Base-by-base conservation (phyloP, 2,329 filamentous ascomycete species). In the Colletotrichum horii region DNA sequence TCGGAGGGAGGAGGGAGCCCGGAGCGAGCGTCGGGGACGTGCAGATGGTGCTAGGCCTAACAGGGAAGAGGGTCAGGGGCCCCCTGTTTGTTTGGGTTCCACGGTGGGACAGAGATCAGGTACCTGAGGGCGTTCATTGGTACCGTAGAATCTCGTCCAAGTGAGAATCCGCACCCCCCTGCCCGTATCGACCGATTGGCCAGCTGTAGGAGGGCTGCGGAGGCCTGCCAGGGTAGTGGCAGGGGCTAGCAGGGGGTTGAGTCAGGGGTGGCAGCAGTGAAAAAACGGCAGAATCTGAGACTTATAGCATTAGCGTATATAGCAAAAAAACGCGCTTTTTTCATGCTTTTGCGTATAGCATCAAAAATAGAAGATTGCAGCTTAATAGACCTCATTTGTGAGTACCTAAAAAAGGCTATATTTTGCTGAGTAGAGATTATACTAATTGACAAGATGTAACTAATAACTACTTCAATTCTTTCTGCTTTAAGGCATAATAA, bases 91-190 rank as follows among this genome's bases (percentile, higher is more conserved):
- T 43, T 38, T 38, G 34, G 68, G 62, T n/a, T 62, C 72, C 72
- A 62, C 68, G 6, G 19, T 3, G 8, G 24, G 38, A 73, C 48
- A 73, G n/a, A 22, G 43, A 52, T 52, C 43, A 52, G 73, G 73
- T 73, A 75, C 73, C 34, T 52, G 43, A 30, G 32, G 19, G n/a
- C n/a, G 62, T 28, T 67, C 16, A 75, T 75, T 75, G 73, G 67
- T n/a, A n/a, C n/a, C n/a, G n/a, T n/a, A n/a, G n/a, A n/a, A n/a
- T n/a, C n/a, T n/a, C n/a, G n/a, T n/a, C n/a, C n/a, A n/a, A n/a
- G n/a, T n/a, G n/a, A n/a, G 26, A 28, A 28, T 28, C 26, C 26
- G 26, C 26, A 28, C 26, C 26, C 26, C 26, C 70, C 65, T 55
- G 70, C 28, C 62, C n/a, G 30, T 36, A 68, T 30, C 28, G 26